Evolutionary conservation across 805 yeast genomes (phyloP).

Genomic region (Candida koratica): DNA sequence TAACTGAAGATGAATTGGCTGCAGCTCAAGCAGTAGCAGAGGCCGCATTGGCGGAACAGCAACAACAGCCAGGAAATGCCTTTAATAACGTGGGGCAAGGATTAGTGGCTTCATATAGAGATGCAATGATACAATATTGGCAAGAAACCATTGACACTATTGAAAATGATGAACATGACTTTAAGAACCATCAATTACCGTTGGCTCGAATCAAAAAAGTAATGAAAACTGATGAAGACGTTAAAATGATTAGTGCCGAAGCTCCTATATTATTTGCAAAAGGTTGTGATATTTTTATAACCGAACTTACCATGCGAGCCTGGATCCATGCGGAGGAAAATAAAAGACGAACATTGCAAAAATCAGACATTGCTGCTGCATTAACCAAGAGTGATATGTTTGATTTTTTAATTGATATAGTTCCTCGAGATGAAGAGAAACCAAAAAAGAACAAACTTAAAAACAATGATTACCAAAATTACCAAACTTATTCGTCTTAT

Average conservation of each 20-base stretch:
- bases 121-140: conserved; percentile 95
- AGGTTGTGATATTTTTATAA: conserved; percentile 95
- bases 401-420: conserved; percentile 93
- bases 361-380: conserved; percentile 93
- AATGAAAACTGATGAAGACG: conserved; percentile 97
- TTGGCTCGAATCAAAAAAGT: conserved; percentile 94
- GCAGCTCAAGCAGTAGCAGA: conserved; percentile 47
- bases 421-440: conserved; percentile 82
- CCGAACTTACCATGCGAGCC: conserved; percentile 96
- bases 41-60: conserved; percentile 45
- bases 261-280: conserved; percentile 97
- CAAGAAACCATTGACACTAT: conserved; percentile 90
- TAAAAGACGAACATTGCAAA: conserved; percentile 90
- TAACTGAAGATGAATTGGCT: conserved; percentile 39
- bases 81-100: conserved; percentile 94
- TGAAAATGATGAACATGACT: conserved; percentile 84
- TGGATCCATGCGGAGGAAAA: conserved; percentile 98
- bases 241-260: conserved; percentile 95
- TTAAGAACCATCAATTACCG: conserved; percentile 91
- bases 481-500: conserved; percentile 8
- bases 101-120: conserved; percentile 72
- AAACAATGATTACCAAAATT: conserved; percentile 7
- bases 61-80: conserved; percentile 55
- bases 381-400: conserved; percentile 94
- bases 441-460: conserved; percentile 34